Conservation (phyloP, 2,329 filamentous ascomycete genomes). For the Sporothrix pseudoabietina region DNA sequence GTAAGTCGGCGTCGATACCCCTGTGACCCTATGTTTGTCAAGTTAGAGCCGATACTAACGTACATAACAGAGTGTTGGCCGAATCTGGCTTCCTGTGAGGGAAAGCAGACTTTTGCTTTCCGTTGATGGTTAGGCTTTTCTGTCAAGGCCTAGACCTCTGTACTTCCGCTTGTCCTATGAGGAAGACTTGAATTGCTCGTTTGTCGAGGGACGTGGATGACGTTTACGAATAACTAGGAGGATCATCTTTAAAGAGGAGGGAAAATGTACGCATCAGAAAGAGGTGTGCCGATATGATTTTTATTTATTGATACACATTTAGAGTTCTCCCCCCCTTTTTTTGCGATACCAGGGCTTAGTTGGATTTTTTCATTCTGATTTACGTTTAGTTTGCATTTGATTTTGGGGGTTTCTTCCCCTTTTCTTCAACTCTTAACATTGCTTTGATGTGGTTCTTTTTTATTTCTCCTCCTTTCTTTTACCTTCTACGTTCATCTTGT, state of each 20-base stretch:
- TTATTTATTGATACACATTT: conserved; percentile 31
- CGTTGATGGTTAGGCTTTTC: conserved; percentile 6
- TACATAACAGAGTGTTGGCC: conserved; percentile 39
- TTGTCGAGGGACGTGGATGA: neutral
- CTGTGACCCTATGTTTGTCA: neutral
- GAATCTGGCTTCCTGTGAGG: conserved; percentile 43
- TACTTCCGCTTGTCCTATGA: neutral
- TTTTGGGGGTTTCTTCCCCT: neutral
- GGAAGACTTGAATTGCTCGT: neutral
- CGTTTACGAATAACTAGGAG: neutral
- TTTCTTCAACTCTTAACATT: neutral
- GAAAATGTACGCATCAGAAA: neutral
- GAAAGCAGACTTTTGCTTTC: neutral
- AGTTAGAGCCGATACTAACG: conserved; percentile 27
- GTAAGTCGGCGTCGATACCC: conserved; percentile 52
- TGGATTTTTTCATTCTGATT: neutral
- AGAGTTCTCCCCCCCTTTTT: conserved; percentile 4
- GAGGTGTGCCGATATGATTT: conserved; percentile 18
- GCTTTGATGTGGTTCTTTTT: neutral
- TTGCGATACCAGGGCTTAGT: conserved; percentile 21
- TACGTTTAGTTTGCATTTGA: neutral
- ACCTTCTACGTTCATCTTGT: neutral
- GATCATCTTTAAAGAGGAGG: neutral
- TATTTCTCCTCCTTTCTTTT: neutral
- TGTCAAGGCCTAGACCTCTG: neutral